Evolutionary conservation across 495 filamentous ascomycete genomes (phyloP).

Genomic region (Hypoxylon subgilvum): DNA sequence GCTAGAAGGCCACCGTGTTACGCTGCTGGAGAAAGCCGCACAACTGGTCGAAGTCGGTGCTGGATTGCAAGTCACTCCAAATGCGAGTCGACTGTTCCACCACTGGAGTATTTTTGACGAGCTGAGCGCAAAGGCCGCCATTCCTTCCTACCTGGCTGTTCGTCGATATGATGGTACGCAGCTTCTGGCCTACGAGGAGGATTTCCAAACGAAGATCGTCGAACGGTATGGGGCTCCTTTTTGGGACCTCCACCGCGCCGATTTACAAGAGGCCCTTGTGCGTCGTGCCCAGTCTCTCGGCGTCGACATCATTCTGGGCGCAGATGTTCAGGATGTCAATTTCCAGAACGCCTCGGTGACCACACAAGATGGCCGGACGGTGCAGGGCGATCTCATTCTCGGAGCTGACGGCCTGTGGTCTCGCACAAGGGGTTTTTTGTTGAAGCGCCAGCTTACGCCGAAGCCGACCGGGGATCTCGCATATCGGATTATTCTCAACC

Average conservation of each 20-base stretch:
- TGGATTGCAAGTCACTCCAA: conserved; percentile 65
- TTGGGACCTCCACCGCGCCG: conserved; percentile 61
- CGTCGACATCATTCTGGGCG: conserved; percentile 45
- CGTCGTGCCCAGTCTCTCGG: conserved; percentile 48
- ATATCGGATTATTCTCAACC: conserved; percentile 62
- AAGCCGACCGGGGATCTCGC: conserved; percentile 65
- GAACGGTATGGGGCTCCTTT: conserved; percentile 58
- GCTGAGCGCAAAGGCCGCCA: conserved; percentile 55
- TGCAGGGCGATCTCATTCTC: conserved; percentile 59
- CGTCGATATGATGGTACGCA: conserved; percentile 63
- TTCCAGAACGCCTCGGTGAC: conserved; percentile 47
- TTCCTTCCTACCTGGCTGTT: conserved; percentile 61
- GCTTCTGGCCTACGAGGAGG: conserved; percentile 58
- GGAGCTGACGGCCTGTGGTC: conserved; percentile 65
- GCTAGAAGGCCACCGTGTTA: conserved; percentile 37
- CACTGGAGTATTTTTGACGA: conserved; percentile 59
- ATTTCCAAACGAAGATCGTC: conserved; percentile 51
- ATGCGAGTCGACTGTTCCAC: conserved; percentile 59
- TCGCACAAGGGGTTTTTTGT: conserved; percentile 50
- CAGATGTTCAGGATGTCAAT: conserved; percentile 48
- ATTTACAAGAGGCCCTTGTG: conserved; percentile 57
- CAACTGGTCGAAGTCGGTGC: conserved; percentile 45
- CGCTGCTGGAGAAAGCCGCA: conserved; percentile 28
- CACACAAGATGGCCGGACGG: conserved; percentile 40
- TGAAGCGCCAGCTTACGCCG: conserved; percentile 51